Evolutionary conservation across 23 red algal genomes (phyloP).

Genomic region (Gracilaria caudata): DNA sequence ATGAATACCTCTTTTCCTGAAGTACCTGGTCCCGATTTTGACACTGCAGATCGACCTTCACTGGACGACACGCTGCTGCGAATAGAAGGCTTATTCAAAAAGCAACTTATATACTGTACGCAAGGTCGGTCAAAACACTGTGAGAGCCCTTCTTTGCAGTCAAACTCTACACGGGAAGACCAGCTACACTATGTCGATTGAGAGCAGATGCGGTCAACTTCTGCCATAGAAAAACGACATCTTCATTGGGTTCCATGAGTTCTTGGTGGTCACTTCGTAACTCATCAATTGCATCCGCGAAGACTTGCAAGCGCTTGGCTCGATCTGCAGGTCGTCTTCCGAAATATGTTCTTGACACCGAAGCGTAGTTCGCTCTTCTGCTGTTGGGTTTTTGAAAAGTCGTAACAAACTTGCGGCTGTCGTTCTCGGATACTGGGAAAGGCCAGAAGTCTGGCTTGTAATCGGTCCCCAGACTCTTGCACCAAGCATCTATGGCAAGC

Average conservation of each 20-base stretch:
- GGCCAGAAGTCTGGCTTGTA: conserved; percentile 80
- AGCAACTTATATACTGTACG: conserved; percentile 4
- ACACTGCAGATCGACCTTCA: not conserved
- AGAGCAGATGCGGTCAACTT: not conserved
- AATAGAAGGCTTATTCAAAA: conserved; percentile 16
- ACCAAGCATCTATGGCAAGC: conserved; percentile 67
- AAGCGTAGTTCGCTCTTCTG: not conserved
- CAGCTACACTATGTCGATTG: no score
- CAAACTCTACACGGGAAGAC: not conserved
- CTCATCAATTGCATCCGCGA: conserved; percentile 35
- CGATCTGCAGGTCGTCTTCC: conserved; percentile 7
- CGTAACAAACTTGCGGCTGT: conserved; percentile 53
- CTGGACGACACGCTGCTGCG: not conserved
- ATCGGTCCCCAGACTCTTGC: conserved; percentile 39
- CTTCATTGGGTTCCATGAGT: not conserved
- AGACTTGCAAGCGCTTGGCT: conserved; percentile 24
- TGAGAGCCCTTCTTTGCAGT: not conserved
- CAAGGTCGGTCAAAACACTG: not conserved
- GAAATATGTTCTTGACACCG: not conserved
- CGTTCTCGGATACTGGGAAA: conserved; percentile 62
- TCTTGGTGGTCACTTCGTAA: not conserved
- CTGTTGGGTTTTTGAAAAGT: conserved; percentile 53
- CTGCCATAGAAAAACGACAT: not conserved
- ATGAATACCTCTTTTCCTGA: not conserved
- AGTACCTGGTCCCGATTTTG: not conserved